phyloP scores from a whole-genome alignment of 2,329 filamentous ascomycete species.

The Fusarium drepaniforme region DNA sequence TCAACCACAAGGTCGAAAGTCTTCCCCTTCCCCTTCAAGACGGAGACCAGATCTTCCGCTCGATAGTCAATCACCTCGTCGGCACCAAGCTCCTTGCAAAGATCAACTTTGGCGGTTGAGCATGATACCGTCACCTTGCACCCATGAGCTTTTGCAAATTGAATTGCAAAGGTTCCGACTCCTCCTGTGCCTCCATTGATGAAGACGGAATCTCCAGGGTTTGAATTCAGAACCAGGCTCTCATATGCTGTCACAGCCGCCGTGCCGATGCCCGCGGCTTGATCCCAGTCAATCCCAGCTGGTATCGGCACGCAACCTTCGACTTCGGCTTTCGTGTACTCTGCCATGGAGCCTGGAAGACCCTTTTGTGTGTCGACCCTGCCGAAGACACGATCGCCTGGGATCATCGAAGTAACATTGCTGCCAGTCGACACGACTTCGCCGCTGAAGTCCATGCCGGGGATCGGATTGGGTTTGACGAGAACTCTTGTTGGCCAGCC shows the following conservation, averaged over 20 bases:
- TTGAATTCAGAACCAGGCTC: not conserved
- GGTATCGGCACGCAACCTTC: conserved; percentile 3
- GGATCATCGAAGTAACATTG: not conserved
- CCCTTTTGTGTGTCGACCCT: not conserved
- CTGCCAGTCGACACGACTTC: not conserved
- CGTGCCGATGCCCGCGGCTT: not conserved
- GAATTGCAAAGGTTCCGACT: no score
- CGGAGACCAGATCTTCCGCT: no score
- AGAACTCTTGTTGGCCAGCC: not conserved
- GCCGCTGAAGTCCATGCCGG: not conserved
- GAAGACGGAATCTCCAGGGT: not conserved
- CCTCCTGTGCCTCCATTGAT: no score
- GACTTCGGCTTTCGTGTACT: not conserved
- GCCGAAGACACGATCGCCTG: not conserved
- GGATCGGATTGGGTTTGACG: not conserved
- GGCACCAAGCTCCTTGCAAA: no score
- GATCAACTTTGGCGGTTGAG: no score
- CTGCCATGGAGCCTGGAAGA: not conserved
- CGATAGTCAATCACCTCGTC: no score
- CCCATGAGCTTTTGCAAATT: no score
- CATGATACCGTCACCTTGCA: no score
- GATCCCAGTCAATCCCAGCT: not conserved
- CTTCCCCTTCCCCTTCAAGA: no score
- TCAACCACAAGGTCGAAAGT: no score
- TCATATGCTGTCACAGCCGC: not conserved